Evolutionary conservation across 2,329 filamentous ascomycete genomes (phyloP).

Genomic region (Monosporascus cannonballus): DNA sequence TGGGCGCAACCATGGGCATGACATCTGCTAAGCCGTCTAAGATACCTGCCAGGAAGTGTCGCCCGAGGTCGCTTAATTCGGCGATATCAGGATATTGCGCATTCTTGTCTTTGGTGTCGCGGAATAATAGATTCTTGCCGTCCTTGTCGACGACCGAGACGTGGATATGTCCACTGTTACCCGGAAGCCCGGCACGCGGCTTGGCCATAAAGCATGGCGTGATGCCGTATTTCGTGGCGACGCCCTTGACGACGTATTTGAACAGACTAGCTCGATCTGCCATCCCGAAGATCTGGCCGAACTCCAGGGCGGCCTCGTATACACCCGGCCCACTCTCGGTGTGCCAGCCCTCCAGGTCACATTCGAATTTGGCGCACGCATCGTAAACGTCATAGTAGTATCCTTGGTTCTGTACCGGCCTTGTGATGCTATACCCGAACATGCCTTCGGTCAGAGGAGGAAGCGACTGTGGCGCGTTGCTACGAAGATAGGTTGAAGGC

Average conservation of each 20-base stretch:
- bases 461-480: constrained; percentile 58
- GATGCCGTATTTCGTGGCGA: constrained; percentile 81
- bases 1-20: constrained; percentile 93
- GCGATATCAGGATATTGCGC: constrained; percentile 70
- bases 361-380: constrained; percentile 62
- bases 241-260: constrained; percentile 89
- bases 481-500: constrained; percentile 58
- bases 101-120: constrained; percentile 64
- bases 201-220: constrained; percentile 99
- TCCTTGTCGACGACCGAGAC: constrained; percentile 75
- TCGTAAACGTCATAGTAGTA: constrained; percentile 77
- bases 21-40: constrained; percentile 85
- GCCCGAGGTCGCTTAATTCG: constrained; percentile 77
- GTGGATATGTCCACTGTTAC: constrained; percentile 95
- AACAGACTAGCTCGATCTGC: constrained; percentile 88
- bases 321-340: constrained; percentile 81
- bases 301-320: constrained; percentile 91
- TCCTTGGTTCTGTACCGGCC: constrained; percentile 72
- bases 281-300: constrained; percentile 81
- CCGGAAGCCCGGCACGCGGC: constrained; percentile 81
- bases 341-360: constrained; percentile 75
- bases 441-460: constrained; percentile 72
- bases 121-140: constrained; percentile 80
- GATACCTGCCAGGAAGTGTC: constrained; percentile 88
- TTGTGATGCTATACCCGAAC: constrained; percentile 76